Evolutionary conservation across 495 filamentous ascomycete genomes (phyloP).

Genomic region (Diplogelasinospora grovesii): DNA sequence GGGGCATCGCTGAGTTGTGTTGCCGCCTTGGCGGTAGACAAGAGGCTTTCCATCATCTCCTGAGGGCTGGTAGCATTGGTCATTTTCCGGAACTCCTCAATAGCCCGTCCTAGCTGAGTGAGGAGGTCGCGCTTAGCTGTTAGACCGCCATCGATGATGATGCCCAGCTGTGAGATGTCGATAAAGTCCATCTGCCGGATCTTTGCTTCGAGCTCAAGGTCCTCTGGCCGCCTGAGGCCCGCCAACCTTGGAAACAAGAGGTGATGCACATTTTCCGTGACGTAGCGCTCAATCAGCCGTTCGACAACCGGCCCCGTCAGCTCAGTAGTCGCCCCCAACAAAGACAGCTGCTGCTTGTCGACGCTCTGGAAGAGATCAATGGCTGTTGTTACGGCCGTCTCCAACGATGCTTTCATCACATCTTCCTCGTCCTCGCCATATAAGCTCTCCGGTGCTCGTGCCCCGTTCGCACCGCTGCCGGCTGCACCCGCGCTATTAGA

Average conservation of each 20-base stretch:
- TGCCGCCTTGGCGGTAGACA: conserved; percentile 80
- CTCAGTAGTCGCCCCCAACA: conserved; percentile 87
- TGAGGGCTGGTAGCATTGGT: conserved; percentile 78
- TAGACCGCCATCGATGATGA: conserved; percentile 66
- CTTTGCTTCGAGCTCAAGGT: conserved; percentile 83
- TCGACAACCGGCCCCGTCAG: conserved; percentile 90
- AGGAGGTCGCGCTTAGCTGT: conserved; percentile 67
- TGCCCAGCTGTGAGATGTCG: conserved; percentile 90
- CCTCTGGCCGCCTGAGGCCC: conserved; percentile 68
- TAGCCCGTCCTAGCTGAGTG: conserved; percentile 62
- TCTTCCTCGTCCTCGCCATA: conserved; percentile 81
- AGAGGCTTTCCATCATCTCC: conserved; percentile 85
- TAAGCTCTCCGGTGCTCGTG: conserved; percentile 27
- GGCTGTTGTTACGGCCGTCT: conserved; percentile 85
- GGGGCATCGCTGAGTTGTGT: conserved; percentile 50
- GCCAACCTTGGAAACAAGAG: conserved; percentile 74
- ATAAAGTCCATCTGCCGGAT: conserved; percentile 89
- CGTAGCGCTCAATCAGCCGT: conserved; percentile 88
- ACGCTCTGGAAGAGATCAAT: conserved; percentile 95
- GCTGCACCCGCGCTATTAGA: conserved; percentile 35
- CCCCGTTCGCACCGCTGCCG: conserved; percentile 18
- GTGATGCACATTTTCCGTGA: conserved; percentile 89
- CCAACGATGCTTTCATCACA: conserved; percentile 73
- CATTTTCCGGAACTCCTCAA: conserved; percentile 88
- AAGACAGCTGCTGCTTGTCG: conserved; percentile 89